Conservation (phyloP, 2,329 filamentous ascomycete genomes). For the Penicillium brasilianum region DNA sequence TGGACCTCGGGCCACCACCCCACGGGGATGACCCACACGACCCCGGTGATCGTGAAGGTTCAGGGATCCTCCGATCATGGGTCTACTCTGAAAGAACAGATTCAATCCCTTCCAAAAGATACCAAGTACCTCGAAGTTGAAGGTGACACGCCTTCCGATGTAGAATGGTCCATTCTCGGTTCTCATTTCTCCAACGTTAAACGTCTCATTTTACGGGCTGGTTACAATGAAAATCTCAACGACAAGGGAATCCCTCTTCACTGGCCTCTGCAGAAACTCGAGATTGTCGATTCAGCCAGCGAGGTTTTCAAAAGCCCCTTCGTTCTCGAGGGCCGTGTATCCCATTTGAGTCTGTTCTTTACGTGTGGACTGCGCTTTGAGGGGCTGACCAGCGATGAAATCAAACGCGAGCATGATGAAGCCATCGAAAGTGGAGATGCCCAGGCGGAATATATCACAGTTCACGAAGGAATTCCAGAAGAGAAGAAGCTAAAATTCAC, state of each 20-base stretch:
- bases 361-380: constrained; percentile 33
- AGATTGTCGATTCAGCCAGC: constrained; percentile 20
- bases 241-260: constrained; percentile 32
- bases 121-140: constrained; percentile 22
- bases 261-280: constrained; percentile 31
- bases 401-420: constrained; percentile 14
- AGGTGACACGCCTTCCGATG: constrained; percentile 29
- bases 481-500: constrained; percentile 22
- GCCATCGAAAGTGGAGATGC: constrained; percentile 27
- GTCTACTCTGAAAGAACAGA: constrained; percentile 21
- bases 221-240: constrained; percentile 32
- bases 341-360: constrained; percentile 27
- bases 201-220: constrained; percentile 26
- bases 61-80: constrained; percentile 18
- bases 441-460: constrained; percentile 15
- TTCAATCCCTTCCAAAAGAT: constrained; percentile 25
- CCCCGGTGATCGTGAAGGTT: constrained; percentile 15
- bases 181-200: constrained; percentile 29
- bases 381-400: constrained; percentile 26
- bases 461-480: constrained; percentile 12
- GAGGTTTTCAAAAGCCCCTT: constrained; percentile 26
- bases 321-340: constrained; percentile 27
- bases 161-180: constrained; percentile 33
- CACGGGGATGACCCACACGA: constrained; percentile 10
- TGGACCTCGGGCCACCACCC: background rate